Percentiles rank a stretch among this genome's conserved stretches.
Conservation (phyloP, 495 filamentous ascomycete genomes). For the Lichina pygmaea region DNA sequence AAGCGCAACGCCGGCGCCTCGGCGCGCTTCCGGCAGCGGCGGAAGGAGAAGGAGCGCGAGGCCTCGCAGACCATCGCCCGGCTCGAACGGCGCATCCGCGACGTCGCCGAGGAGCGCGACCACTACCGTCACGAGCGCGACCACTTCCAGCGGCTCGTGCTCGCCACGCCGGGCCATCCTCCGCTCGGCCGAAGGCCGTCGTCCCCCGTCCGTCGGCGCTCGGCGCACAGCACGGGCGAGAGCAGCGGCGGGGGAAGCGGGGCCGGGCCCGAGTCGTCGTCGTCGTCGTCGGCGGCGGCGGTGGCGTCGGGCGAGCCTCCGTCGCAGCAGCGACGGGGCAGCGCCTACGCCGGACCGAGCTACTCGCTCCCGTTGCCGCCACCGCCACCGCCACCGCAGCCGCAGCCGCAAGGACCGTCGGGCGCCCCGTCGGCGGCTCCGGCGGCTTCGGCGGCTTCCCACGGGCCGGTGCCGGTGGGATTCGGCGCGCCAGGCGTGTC, state of each 20-base stretch:
- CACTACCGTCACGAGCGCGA: conserved; percentile 16
- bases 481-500: neutral
- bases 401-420: no score
- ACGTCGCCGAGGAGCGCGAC: conserved; percentile 13
- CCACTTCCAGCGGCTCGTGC: conserved; percentile 9
- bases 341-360: neutral
- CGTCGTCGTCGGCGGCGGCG: neutral
- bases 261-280: neutral
- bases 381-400: neutral
- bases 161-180: conserved; percentile 4
- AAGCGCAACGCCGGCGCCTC: conserved; percentile 87
- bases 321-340: neutral
- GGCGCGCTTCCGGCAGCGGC: conserved; percentile 60
- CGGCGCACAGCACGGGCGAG: neutral
- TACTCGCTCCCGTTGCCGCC: neutral
- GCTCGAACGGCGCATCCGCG: conserved; percentile 26
- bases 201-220: neutral
- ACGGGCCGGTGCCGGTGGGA: neutral
- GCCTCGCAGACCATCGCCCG: conserved; percentile 36
- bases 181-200: neutral
- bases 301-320: neutral
- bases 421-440: neutral
- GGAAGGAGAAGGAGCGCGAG: conserved; percentile 72
- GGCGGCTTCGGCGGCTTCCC: neutral
- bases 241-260: neutral